phyloP scores from a whole-genome alignment of 345 rosid genomes.

The Nasturtium officinale region DNA sequence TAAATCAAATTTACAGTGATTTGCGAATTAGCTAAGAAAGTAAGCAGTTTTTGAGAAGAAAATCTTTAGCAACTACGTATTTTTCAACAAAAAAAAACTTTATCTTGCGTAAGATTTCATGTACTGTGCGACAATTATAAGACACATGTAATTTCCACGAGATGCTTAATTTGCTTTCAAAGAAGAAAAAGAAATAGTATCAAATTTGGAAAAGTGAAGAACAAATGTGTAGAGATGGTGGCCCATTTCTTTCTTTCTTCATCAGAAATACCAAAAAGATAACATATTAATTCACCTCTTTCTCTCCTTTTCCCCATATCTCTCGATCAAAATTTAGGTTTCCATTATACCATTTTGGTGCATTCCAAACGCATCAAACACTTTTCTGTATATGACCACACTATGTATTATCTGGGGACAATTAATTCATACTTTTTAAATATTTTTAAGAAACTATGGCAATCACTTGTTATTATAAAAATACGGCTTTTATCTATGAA shows the following conservation, averaged over 20 bases:
- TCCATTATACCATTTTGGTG: constrained; percentile 9
- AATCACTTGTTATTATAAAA: no score
- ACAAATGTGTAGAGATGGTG: constrained; percentile 20
- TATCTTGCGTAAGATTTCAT: neutral
- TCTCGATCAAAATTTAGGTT: constrained; percentile 5
- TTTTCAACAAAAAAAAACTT: neutral
- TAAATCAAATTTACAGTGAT: neutral
- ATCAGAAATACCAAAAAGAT: constrained; percentile 22
- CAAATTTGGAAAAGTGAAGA: constrained; percentile 27
- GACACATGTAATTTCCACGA: neutral
- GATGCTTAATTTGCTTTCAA: constrained; percentile 19
- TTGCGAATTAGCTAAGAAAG: no score
- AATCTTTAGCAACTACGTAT: neutral
- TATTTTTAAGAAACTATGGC: no score
- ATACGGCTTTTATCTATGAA: no score
- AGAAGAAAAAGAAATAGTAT: neutral
- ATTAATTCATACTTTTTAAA: no score
- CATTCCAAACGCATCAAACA: constrained; percentile 6
- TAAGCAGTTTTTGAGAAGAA: no score
- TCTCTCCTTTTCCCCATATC: constrained; percentile 2
- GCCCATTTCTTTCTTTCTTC: constrained; percentile 33
- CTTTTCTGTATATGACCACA: neutral
- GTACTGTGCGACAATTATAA: neutral
- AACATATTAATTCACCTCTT: constrained; percentile 9
- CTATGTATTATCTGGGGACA: no score